Evolutionary conservation across 176 grass and related monocot genomes (phyloP).

Genomic region (Hordeum marinum): DNA sequence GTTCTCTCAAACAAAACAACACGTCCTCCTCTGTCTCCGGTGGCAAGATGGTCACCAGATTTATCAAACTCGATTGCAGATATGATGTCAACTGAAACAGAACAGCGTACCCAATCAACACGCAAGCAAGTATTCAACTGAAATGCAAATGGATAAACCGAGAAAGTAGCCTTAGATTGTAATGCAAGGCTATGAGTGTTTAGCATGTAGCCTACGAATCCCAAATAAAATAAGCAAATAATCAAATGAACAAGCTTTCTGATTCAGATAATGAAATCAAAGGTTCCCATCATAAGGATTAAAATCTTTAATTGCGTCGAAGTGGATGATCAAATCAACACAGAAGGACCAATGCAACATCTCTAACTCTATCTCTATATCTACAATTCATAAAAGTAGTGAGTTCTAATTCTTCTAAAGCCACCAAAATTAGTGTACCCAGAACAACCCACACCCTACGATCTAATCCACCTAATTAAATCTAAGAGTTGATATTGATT

Average conservation of each 20-base stretch:
- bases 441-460: too few relatives aligned
- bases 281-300: background rate
- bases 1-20: conserved; percentile 94
- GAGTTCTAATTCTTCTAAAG: too few relatives aligned
- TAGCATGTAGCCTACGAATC: conserved; percentile 1
- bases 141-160: background rate
- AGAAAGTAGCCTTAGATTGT: conserved; percentile 21
- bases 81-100: conserved; percentile 82
- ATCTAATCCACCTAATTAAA: too few relatives aligned
- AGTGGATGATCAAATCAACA: background rate
- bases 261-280: background rate
- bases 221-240: background rate
- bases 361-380: too few relatives aligned
- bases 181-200: background rate
- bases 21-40: conserved; percentile 86
- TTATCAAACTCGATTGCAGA: conserved; percentile 94
- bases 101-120: conserved; percentile 28
- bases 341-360: background rate
- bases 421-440: too few relatives aligned
- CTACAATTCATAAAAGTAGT: too few relatives aligned
- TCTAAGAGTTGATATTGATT: too few relatives aligned
- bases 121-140: conserved; percentile 10
- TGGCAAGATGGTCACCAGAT: conserved; percentile 92
- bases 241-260: background rate
- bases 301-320: background rate